Evolutionary conservation across 2,329 filamentous ascomycete species (phyloP).

Genomic region (Epichloe gansuensis): DNA sequence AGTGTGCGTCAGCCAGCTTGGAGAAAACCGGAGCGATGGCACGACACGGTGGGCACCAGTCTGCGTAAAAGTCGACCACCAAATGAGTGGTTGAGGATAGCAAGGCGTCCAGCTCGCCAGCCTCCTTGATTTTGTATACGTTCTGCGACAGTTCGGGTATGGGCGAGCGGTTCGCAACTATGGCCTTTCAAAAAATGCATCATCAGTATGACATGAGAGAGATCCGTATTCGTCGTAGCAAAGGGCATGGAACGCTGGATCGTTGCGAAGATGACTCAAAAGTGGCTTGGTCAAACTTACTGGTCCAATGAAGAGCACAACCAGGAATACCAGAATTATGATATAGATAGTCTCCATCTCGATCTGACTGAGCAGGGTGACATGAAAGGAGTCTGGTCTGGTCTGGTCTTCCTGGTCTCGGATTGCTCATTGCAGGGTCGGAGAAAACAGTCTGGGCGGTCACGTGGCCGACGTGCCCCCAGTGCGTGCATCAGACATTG

Average conservation of each 20-base stretch:
- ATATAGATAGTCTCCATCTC: not conserved
- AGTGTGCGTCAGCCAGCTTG: constrained; percentile 31
- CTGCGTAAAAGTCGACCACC: constrained; percentile 35
- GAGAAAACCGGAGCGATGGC: constrained; percentile 32
- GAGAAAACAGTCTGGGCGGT: too few relatives aligned
- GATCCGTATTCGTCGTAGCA: not conserved
- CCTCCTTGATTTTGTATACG: constrained; percentile 20
- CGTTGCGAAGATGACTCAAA: not conserved
- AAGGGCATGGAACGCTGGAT: not conserved
- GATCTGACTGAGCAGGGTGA: not conserved
- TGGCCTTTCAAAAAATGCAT: not conserved
- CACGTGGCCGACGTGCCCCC: too few relatives aligned
- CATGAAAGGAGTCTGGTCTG: not conserved
- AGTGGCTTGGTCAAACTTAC: not conserved
- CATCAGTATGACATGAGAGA: not conserved
- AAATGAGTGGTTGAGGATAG: constrained; percentile 27
- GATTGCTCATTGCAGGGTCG: too few relatives aligned
- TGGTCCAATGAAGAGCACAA: not conserved
- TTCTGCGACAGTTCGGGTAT: constrained; percentile 28
- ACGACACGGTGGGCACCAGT: constrained; percentile 38
- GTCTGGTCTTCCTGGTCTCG: too few relatives aligned
- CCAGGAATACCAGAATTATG: not conserved
- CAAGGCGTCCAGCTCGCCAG: constrained; percentile 24
- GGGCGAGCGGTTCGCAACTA: constrained; percentile 10
- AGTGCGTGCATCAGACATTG: too few relatives aligned